phyloP scores from a whole-genome alignment of 805 yeast genomes.

The Kuraishia floccosa region DNA sequence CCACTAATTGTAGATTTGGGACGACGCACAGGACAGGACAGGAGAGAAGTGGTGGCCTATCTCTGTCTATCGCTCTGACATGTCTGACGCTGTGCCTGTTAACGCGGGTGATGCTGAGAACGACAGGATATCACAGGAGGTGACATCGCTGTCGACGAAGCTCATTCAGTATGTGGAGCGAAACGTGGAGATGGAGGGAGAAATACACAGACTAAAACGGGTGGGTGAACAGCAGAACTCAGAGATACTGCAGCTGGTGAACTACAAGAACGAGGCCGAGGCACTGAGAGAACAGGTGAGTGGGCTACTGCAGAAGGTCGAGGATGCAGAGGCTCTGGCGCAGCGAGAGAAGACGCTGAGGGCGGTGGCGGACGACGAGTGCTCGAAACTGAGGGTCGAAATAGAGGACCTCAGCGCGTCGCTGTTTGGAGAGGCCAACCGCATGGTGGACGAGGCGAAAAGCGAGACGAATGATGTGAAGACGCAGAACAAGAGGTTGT shows the following conservation, averaged over 20 bases:
- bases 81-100: too few relatives aligned
- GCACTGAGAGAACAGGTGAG: constrained; percentile 19
- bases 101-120: too few relatives aligned
- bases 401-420: constrained; percentile 74
- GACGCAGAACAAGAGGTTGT: constrained; percentile 43
- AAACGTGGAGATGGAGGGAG: constrained; percentile 44
- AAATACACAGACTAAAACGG: constrained; percentile 26
- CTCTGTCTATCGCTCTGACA: too few relatives aligned
- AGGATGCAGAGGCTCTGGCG: constrained; percentile 19
- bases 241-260: constrained; percentile 10
- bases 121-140: constrained; percentile 39
- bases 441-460: constrained; percentile 74
- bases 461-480: constrained; percentile 50
- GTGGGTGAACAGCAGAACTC: constrained; percentile 17
- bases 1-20: too few relatives aligned
- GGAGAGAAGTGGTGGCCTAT: too few relatives aligned
- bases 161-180: constrained; percentile 49
- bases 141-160: constrained; percentile 45
- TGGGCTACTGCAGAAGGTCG: constrained; percentile 15
- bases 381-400: constrained; percentile 51
- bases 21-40: too few relatives aligned
- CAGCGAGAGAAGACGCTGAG: constrained; percentile 21
- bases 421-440: constrained; percentile 73
- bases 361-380: constrained; percentile 45
- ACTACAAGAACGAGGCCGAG: constrained; percentile 13